phyloP scores from a whole-genome alignment of 1,139 yeast species.

The Lodderomyces parapsilosis region DNA sequence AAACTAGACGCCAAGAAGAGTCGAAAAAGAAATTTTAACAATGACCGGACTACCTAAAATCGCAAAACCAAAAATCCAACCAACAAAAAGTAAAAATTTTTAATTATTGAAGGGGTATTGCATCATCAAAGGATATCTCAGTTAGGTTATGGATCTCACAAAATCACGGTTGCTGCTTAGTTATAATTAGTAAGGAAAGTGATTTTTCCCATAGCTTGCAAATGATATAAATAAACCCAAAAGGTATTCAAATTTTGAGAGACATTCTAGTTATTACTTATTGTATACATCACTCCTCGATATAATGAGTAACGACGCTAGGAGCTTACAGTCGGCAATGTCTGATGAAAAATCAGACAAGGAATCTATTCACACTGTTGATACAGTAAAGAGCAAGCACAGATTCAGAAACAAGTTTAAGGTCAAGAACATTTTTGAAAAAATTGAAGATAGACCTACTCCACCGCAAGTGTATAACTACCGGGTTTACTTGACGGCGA shows the following conservation, averaged over 20 bases:
- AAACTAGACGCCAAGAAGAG: too few species aligned
- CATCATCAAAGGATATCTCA: not conserved
- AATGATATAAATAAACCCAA: not conserved
- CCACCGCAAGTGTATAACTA: conserved; percentile 40
- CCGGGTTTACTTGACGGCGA: conserved; percentile 35
- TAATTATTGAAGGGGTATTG: not conserved
- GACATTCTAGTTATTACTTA: too few species aligned
- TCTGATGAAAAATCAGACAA: conserved; percentile 1
- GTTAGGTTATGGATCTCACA: not conserved
- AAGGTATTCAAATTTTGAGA: not conserved
- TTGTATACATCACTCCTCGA: not conserved
- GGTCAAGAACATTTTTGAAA: conserved; percentile 30
- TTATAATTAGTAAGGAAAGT: not conserved
- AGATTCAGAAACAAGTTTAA: conserved; percentile 6
- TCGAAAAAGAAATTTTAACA: not conserved
- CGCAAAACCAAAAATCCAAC: not conserved
- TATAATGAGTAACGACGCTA: not conserved
- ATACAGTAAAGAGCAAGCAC: not conserved
- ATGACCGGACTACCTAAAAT: not conserved
- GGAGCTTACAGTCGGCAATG: not conserved
- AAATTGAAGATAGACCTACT: conserved; percentile 39
- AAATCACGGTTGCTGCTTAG: not conserved
- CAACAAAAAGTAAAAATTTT: not conserved
- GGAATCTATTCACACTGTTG: not conserved
- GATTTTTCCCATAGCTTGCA: not conserved